Base-by-base conservation (phyloP, 352 stramenopile species). In the Phytophthora sansomeana region DNA sequence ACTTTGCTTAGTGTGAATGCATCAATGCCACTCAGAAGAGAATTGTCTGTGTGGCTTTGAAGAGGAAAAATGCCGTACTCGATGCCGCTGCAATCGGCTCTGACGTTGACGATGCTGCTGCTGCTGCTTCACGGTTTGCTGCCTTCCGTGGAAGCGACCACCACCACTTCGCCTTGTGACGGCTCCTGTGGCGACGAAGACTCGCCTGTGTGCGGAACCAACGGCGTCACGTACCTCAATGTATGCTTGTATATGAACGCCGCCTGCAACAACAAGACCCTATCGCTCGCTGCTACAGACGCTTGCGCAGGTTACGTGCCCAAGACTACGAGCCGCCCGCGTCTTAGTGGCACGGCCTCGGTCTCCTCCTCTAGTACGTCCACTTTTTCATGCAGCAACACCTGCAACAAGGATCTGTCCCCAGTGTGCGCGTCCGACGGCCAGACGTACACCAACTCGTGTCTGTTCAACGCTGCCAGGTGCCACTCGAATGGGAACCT, bases 401-500 rank as follows among this genome's bases (percentile, higher is more conserved):
- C 26, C 29, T 83, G 75, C 43, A 53, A 47, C 4, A 24, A 57
- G 16, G 42, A 52, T 1, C 69, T 57, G 24, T 26, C 47, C 11
- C 70, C 63, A 11, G 63, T 81, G 30, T 81, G 75, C 48, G 75
- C 63, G 33, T 66, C 69, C 0, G 58, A 83, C 44, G 61, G 58
- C 19, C 41, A 50, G 41, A 80, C 75, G 29, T 83, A 81, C 64
- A 47, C 14, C 46, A 83, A 77, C 53, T n/a, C 36, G 17, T 83
- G 75, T 51, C 36, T 66, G 17, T 75, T 84, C 43, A 58, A 50
- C 16, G 35, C 70, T 13, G 74, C 60, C 11, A 53, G 58, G 21
- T 81, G 69, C 28, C 56, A 48, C 14, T n/a, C 57, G 28, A 48
- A 69, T 16, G 57, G 58, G 10, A 67, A 62, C 14, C 61, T 82